phyloP scores from a whole-genome alignment of 306 rosid species.

The Acacia acuminata region DNA sequence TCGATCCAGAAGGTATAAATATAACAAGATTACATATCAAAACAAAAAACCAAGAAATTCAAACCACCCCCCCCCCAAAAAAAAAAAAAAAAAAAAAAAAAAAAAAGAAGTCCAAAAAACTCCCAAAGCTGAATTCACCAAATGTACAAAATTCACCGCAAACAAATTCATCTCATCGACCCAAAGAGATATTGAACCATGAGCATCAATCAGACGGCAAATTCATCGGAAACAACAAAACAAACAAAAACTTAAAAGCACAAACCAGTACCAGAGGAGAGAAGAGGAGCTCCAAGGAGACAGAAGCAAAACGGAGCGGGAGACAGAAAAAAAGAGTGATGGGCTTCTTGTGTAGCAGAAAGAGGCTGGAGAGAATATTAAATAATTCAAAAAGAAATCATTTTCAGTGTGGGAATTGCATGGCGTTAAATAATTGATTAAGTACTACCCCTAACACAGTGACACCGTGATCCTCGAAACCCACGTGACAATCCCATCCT shows the following conservation, averaged over 20 bases:
- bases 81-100: too few species aligned
- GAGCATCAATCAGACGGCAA: not conserved
- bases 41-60: not conserved
- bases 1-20: not conserved
- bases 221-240: slow-evolving; percentile 16
- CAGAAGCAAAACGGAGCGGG: not conserved
- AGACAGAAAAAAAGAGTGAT: not conserved
- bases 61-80: too few species aligned
- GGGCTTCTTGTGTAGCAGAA: not conserved
- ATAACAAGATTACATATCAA: not conserved
- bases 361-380: not conserved
- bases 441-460: not conserved
- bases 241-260: slow-evolving; percentile 10
- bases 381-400: not conserved
- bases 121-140: slow-evolving; percentile 25
- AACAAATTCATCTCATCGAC: not conserved
- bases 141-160: slow-evolving; percentile 11
- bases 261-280: slow-evolving; percentile 44
- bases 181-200: not conserved
- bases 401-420: not conserved
- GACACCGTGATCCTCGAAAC: not conserved
- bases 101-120: not conserved
- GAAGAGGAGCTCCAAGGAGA: not conserved
- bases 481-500: not conserved
- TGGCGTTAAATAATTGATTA: not conserved